Evolutionary conservation across 352 stramenopile species (phyloP).

Genomic region (Phytophthora capsici): DNA sequence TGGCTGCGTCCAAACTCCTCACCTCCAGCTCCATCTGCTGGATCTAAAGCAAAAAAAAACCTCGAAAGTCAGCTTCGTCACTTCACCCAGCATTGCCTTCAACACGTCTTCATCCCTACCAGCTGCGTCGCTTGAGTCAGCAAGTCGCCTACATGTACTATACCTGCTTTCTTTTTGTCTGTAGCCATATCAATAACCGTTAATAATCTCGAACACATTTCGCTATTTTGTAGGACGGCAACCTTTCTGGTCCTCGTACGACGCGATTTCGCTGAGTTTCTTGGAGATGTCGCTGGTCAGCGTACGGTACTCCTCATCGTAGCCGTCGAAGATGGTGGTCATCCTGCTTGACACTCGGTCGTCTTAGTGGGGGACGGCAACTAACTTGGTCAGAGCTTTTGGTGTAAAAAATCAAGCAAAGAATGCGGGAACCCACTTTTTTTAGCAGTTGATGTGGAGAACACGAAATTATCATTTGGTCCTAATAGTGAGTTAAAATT

Average conservation of each 20-base stretch:
- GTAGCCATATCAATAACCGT: slow-evolving; percentile 6
- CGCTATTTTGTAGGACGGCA: background rate
- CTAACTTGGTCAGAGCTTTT: background rate
- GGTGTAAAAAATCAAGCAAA: slow-evolving; percentile 31
- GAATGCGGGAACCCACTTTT: slow-evolving; percentile 25
- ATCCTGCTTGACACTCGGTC: slow-evolving; percentile 41
- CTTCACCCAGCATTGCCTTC: background rate
- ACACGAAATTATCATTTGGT: background rate
- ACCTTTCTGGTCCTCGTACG: slow-evolving; percentile 87
- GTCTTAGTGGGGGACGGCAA: background rate
- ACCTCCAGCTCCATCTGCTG: slow-evolving; percentile 92
- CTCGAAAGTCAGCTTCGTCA: background rate
- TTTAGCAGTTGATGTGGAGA: slow-evolving; percentile 18
- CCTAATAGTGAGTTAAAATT: slow-evolving; percentile 2
- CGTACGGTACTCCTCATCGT: slow-evolving; percentile 89
- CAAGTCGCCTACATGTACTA: slow-evolving; percentile 78
- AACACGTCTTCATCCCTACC: slow-evolving; percentile 35
- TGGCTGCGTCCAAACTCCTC: slow-evolving; percentile 79
- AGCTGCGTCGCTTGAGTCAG: slow-evolving; percentile 85
- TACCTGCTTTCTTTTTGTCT: slow-evolving; percentile 90
- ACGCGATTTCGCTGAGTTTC: slow-evolving; percentile 89
- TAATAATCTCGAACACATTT: background rate
- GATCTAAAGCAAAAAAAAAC: slow-evolving; percentile 47
- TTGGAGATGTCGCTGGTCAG: slow-evolving; percentile 88
- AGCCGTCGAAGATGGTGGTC: slow-evolving; percentile 91